Evolutionary conservation across 345 rosid genomes (phyloP).

Genomic region (Eucalyptus shirleyi): DNA sequence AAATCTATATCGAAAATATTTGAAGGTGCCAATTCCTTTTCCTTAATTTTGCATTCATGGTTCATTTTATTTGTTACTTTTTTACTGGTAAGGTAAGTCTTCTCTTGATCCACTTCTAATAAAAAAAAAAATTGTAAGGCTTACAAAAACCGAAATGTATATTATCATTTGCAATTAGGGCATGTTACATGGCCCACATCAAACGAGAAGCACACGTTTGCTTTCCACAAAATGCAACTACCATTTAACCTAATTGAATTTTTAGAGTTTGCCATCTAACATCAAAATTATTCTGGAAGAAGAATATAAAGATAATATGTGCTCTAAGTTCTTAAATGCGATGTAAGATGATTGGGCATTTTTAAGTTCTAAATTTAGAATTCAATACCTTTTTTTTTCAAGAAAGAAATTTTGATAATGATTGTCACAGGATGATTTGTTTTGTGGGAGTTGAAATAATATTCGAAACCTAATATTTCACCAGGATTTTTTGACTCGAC

Average conservation of each 20-base stretch:
- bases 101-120: not conserved
- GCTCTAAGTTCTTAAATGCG: not conserved
- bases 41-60: not conserved
- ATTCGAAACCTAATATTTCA: no score
- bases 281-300: not conserved
- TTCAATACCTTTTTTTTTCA: not conserved
- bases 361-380: not conserved
- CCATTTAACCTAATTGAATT: not conserved
- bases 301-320: not conserved
- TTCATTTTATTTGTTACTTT: not conserved
- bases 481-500: no score
- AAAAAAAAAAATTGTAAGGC: not conserved
- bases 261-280: not conserved
- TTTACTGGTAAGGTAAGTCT: not conserved
- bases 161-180: not conserved
- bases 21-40: not conserved
- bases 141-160: not conserved
- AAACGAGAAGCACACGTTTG: not conserved
- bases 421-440: no score
- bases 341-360: not conserved
- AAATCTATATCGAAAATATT: not conserved
- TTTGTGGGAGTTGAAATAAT: no score
- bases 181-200: not conserved
- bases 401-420: no score
- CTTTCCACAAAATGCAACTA: not conserved